Evolutionary conservation across 371 early-diverging fungal species (phyloP).

Genomic region (Mucor plumbeus): DNA sequence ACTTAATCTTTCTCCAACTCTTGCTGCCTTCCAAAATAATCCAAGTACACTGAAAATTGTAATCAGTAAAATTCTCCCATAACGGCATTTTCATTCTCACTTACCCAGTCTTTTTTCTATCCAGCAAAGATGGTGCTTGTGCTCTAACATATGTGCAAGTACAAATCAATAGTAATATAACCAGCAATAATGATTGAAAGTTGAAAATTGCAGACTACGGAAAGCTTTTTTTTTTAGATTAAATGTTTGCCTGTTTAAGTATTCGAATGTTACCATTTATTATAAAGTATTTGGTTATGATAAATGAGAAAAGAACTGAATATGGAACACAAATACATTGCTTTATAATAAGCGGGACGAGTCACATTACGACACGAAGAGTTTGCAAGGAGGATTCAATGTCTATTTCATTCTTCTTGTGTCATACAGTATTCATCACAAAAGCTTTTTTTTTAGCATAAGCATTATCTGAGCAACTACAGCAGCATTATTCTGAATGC

Average conservation of each 20-base stretch:
- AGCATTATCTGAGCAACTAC: too few species aligned
- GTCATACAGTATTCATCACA: too few species aligned
- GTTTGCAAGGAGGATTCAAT: too few species aligned
- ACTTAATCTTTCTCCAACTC: constrained; percentile 88
- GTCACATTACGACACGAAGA: constrained; percentile 1
- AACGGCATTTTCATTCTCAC: not conserved
- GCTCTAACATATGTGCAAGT: constrained; percentile 79
- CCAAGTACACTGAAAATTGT: constrained; percentile 66
- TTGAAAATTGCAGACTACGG: constrained; percentile 79
- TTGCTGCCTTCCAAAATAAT: constrained; percentile 90
- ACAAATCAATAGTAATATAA: constrained; percentile 76
- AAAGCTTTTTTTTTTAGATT: not conserved
- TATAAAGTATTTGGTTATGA: not conserved
- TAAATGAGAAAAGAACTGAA: not conserved
- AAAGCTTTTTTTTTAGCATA: too few species aligned
- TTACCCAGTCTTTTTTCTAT: constrained; percentile 72
- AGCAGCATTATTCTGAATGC: too few species aligned
- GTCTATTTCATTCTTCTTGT: too few species aligned
- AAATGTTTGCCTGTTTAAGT: not conserved
- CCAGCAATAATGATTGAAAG: constrained; percentile 78
- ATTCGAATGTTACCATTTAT: not conserved
- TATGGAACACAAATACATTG: not conserved
- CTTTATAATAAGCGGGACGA: constrained; percentile 9
- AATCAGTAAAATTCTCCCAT: not conserved
- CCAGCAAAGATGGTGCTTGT: constrained; percentile 74